Percentiles rank a stretch among this genome's conserved stretches.
These are phyloP conservation scores for Cordyceps farinosa DNA, from an alignment of 2,329 filamentous ascomycete genomes.

Conservation along the genomic window DNA sequence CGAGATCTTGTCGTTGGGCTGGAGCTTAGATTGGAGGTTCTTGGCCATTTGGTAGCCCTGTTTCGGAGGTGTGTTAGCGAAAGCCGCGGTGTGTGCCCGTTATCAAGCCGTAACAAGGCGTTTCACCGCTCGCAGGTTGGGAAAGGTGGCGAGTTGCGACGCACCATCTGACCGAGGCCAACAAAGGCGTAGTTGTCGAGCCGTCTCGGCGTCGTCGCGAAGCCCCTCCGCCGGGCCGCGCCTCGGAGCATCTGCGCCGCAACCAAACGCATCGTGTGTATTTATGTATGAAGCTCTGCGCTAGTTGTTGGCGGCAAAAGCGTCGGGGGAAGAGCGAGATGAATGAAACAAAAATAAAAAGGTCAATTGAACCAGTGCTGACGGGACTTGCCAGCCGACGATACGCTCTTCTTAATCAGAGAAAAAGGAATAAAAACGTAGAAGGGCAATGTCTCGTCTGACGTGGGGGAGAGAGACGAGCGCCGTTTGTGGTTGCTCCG, in stretches of 20 bases:
- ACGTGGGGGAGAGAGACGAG: slow-evolving; percentile 19
- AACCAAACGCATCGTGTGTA: slow-evolving; percentile 16
- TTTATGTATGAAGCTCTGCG: not conserved
- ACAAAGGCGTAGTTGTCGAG: slow-evolving; percentile 57
- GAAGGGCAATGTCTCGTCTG: slow-evolving; percentile 15
- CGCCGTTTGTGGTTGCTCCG: slow-evolving; percentile 26
- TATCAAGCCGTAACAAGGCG: too few species aligned
- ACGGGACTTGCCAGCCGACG: too few species aligned
- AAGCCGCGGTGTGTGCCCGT: not conserved
- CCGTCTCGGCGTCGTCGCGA: slow-evolving; percentile 46
- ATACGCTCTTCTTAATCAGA: not conserved
- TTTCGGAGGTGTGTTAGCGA: slow-evolving; percentile 13
- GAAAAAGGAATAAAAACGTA: not conserved
- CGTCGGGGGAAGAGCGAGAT: not conserved
- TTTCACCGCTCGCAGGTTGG: too few species aligned
- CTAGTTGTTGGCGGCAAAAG: not conserved
- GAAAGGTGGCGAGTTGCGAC: slow-evolving; percentile 19
- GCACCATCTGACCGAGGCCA: slow-evolving; percentile 59
- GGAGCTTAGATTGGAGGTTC: slow-evolving; percentile 56
- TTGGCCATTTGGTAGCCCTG: slow-evolving; percentile 62
- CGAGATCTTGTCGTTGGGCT: slow-evolving; percentile 46
- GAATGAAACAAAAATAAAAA: not conserved
- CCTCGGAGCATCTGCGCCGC: slow-evolving; percentile 15
- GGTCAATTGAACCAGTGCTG: not conserved
- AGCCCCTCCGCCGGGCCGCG: slow-evolving; percentile 42